phyloP scores from a whole-genome alignment of 2,329 filamentous ascomycete genomes.

The Fusarium sp. region DNA sequence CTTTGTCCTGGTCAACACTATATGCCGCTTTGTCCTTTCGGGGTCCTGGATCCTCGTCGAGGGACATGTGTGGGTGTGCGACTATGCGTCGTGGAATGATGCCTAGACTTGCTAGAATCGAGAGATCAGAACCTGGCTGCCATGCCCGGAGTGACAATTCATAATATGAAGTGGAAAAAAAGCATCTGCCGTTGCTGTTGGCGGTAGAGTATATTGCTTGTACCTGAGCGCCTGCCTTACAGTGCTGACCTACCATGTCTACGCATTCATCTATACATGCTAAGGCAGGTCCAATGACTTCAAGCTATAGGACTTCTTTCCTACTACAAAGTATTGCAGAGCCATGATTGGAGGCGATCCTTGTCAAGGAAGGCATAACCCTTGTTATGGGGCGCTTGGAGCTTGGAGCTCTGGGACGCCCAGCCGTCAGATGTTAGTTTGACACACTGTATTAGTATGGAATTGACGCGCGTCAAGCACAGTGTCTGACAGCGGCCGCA shows the following conservation, averaged over 20 bases:
- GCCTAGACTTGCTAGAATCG: conserved; percentile 16
- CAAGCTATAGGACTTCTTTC: conserved; percentile 33
- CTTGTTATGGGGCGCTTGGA: conserved; percentile 38
- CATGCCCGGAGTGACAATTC: conserved; percentile 1
- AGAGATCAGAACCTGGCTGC: conserved; percentile 16
- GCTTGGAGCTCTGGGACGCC: conserved; percentile 14
- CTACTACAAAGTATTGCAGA: conserved; percentile 29
- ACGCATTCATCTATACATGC: conserved; percentile 31
- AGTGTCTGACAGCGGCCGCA: conserved; percentile 30
- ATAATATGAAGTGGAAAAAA: conserved; percentile 34
- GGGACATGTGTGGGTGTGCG: conserved; percentile 28
- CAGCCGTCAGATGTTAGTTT: not conserved
- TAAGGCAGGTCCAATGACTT: conserved; percentile 38
- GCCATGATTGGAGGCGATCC: conserved; percentile 25
- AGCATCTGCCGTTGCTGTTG: conserved; percentile 23
- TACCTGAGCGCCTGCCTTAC: conserved; percentile 27
- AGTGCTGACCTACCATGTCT: conserved; percentile 28
- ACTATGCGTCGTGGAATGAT: conserved; percentile 26
- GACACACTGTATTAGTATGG: conserved; percentile 25
- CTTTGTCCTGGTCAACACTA: conserved; percentile 1
- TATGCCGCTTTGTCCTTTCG: conserved; percentile 34
- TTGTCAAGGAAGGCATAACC: conserved; percentile 23
- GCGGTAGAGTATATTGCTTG: conserved; percentile 20
- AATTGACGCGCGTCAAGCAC: conserved; percentile 10
- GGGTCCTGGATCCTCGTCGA: conserved; percentile 25